Base-by-base conservation (phyloP, 2,329 filamentous ascomycete genomes). In the Trichoderma sp. region DNA sequence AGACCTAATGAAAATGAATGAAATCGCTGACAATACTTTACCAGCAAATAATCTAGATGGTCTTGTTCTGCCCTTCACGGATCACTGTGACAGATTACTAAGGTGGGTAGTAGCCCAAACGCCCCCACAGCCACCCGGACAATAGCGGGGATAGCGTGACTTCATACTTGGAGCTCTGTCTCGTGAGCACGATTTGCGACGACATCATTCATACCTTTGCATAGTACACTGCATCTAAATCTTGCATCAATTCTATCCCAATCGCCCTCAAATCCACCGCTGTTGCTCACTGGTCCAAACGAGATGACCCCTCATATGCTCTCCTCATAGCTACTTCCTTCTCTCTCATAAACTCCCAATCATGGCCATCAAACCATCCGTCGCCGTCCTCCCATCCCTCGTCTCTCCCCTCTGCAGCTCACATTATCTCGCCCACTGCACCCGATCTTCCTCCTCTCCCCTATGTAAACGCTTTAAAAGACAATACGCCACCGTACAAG, bases 281-380 rank as follows among this genome's bases (percentile, higher is more conserved):
- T 24, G n/a, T 14, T 56, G 30, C 9, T 34, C 6, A 21, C 9
- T 21, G 11, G 11, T 21, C 6, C 47, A 53, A 53, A 3, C n/a
- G 21, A 34, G 4, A 68, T 58, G 51, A 11, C 9, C 56, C 26
- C 30, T 53, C 34, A 21, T 1, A 24, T 51, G 2, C 18, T 9
- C 24, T 28, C 14, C 53, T 34, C 21, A 53, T 18, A 53, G 3
- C 28, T 53, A n/a, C 8, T 24, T 14, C 14, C 18, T 4, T 43
- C 15, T 9, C 14, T 30, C 8, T 18, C 32, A 32, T 30, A 43
- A 18, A 57, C 26, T 43, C 5, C 8, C 34, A 9, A 65, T 4
- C 47, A 72, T 72, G 71, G 66, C 66, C 51, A 60, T 66, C 39
- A 72, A 72, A 21, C 58, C 71, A 36, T 26, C 60, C 21, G 15